Evolutionary conservation across 1,284 basidiomycete species (phyloP), one percentile per base, ranked within the genome.

Genomic region (Coniferiporia sulphurascens): DNA sequence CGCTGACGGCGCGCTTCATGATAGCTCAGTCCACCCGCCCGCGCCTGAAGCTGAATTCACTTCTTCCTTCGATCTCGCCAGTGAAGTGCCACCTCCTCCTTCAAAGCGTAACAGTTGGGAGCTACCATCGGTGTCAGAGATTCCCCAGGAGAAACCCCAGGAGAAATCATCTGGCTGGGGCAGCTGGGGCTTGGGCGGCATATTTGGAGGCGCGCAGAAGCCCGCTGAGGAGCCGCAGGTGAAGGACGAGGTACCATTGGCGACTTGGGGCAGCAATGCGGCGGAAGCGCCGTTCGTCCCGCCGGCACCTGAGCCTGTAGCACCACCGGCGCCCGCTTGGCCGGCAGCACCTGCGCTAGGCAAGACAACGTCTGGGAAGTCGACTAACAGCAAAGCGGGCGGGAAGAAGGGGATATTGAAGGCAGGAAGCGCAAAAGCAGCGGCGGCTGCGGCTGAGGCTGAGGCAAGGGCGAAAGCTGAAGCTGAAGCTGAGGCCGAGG

Each of bases 371-470:
- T 54, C 58, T 9, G 17, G 41, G 6, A 22, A 46, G 2, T 54
- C 58, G 10, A 48, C 21, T 10, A 34, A 21, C 21, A 59, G 45
- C 21, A 55, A 55, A 34, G 32, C 52, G 15, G 32, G 45, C 5
- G 53, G 43, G 52, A 53, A 59, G 45, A 54, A 59, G 32, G 56
- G 56, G 7, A 58, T 58, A 4, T 19, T 58, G 48, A 55, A 55
- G 52, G 41, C 55, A 22, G 58, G 52, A 19, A 55, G 45, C 27
- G 58, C 45, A 34, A 54, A 45, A 1, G 45, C 52, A 8, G 38
- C 27, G 32, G 49, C 22, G 43, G 58, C 52, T 36, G 51, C 52
- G 3, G 58, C 43, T 3, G 51, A 48, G 34, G 58, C 51, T 2
- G 32, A 48, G n/a, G 48, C 53, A 9, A 48, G 35, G 13, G 58